Percentiles rank a stretch among this genome's conserved stretches.
These are phyloP conservation scores for Boletus mariae DNA, from an alignment of 1,284 basidiomycete genomes.

Conservation along the genomic window DNA sequence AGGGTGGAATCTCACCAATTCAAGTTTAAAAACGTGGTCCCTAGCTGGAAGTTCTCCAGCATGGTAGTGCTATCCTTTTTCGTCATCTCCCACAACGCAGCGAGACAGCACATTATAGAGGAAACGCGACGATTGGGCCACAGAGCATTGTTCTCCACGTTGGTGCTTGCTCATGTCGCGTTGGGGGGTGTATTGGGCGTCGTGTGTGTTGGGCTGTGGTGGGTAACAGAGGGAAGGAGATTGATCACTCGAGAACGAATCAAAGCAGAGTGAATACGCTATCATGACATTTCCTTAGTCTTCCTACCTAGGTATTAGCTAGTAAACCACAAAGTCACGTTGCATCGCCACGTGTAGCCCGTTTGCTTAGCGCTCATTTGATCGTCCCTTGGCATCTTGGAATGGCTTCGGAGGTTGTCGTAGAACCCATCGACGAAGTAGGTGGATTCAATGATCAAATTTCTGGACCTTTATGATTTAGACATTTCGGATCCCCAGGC, in stretches of 20 bases:
- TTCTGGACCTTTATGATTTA: conserved; percentile 9
- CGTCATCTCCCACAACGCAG: conserved; percentile 26
- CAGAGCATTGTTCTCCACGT: conserved; percentile 29
- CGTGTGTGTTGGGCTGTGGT: conserved; percentile 45
- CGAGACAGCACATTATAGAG: conserved; percentile 21
- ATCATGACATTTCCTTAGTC: too few relatives aligned
- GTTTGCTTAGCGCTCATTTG: background rate
- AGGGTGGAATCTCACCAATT: conserved; percentile 23
- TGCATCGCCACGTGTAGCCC: conserved; percentile 20
- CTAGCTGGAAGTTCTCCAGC: conserved; percentile 32
- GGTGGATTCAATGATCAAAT: conserved; percentile 9
- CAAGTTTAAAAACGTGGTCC: conserved; percentile 31
- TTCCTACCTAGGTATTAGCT: too few relatives aligned
- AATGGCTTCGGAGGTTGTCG: conserved; percentile 26
- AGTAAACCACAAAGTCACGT: too few relatives aligned
- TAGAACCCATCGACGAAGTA: conserved; percentile 34
- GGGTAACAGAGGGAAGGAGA: conserved; percentile 35
- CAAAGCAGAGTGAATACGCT: conserved; percentile 21
- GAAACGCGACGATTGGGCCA: conserved; percentile 27
- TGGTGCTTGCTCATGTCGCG: conserved; percentile 39
- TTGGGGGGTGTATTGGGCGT: conserved; percentile 41
- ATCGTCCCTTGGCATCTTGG: conserved; percentile 1
- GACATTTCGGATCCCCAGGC: conserved; percentile 40
- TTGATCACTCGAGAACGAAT: conserved; percentile 18
- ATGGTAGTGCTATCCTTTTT: conserved; percentile 32